Base-by-base conservation (phyloP, 2,329 filamentous ascomycete genomes). In the Diaporthe australafricana region DNA sequence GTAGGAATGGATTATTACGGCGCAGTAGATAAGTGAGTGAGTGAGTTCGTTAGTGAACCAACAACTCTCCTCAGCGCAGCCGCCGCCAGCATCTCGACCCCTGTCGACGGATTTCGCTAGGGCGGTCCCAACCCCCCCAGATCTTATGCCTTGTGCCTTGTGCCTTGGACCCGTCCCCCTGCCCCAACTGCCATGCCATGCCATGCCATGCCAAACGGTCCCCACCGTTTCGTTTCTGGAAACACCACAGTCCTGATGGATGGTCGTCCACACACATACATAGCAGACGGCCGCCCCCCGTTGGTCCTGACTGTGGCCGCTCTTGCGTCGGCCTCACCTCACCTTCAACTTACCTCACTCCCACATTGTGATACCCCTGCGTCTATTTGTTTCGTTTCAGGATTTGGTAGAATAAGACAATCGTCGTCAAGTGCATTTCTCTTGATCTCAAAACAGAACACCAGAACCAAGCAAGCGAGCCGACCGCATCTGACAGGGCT, bases 31-130 rank as follows among this genome's bases (percentile, higher is more conserved):
- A 30, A 47, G 11, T 47, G 25, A 32, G 57, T 63, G 57, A 27
- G 38, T 42, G 25, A 40, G 14, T 57, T 20, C 16, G 27, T 7
- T 12, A 30, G 30, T 45, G 56, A 62, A 40, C 56, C 56, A 22
- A 45, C 56, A 45, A 16, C 17, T 12, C 7, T 45, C 22, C 4
- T 40, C 20, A 20, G n/a, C 27, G 22, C 56, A 62, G 56, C 38
- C 56, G 56, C 56, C 56, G 27, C 30, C 27, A 42, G 57, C 32
- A 48, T 27, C 42, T 35, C 35, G 42, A 6, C 14, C 30, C 60
- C 60, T 48, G 60, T 47, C 42, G 60, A 25, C 60, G 60, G 60
- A 63, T 63, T n/a, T 63, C 27, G 60, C 30, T 63, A 63, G 60
- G 42, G 42, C 25, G 38, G 42, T 42, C 60, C 60, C 60, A 65